Evolutionary conservation across 768 basidiomycete genomes (phyloP).

Genomic region (Tylopilus balloui): DNA sequence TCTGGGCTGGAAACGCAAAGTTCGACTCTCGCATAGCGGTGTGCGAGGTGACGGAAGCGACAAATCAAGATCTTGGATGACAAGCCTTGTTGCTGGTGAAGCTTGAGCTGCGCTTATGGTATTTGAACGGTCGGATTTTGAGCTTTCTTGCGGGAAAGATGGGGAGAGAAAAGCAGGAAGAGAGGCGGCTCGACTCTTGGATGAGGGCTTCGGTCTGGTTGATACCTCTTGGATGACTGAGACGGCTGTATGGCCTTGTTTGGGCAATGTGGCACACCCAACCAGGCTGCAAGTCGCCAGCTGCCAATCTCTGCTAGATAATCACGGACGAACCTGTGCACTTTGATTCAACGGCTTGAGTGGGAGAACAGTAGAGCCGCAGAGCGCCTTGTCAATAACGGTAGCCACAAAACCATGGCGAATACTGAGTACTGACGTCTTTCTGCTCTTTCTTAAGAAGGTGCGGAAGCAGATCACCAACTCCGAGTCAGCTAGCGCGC

Average conservation of each 20-base stretch:
- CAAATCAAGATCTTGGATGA: constrained; percentile 19
- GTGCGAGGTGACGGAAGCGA: constrained; percentile 17
- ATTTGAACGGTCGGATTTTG: neutral
- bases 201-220: constrained; percentile 23
- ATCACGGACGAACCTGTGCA: constrained; percentile 1
- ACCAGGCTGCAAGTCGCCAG: neutral
- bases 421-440: too few relatives aligned
- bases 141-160: neutral
- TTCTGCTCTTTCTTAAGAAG: neutral
- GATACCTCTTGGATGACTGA: constrained; percentile 30
- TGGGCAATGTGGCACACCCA: constrained; percentile 25
- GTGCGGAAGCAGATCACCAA: neutral
- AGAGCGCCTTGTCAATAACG: too few relatives aligned
- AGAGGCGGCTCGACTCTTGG: constrained; percentile 15
- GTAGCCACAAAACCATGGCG: too few relatives aligned
- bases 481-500: neutral
- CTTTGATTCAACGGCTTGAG: constrained; percentile 1
- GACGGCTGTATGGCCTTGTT: constrained; percentile 28
- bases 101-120: neutral
- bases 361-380: too few relatives aligned
- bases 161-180: constrained; percentile 9
- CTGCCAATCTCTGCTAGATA: neutral
- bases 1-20: constrained; percentile 91
- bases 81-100: neutral
- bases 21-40: constrained; percentile 85